These are phyloP conservation scores for Mycocentrospora acerina DNA, from an alignment of 2,329 filamentous ascomycete species.

Conservation along the genomic window DNA sequence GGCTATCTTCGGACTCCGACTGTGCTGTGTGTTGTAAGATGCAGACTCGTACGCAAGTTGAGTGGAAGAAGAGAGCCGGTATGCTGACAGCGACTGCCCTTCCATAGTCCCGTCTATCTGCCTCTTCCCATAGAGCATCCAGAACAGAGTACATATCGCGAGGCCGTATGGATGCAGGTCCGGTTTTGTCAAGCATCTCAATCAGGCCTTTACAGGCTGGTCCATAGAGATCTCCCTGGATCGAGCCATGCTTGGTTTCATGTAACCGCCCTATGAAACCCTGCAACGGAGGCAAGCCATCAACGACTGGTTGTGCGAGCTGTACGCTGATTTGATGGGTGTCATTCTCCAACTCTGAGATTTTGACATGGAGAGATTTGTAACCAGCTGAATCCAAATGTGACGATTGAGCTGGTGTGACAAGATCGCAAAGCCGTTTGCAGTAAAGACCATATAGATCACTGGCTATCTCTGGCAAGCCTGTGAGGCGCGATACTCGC, in stretches of 20 bases:
- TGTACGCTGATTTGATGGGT: not conserved
- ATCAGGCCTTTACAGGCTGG: constrained; percentile 28
- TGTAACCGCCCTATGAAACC: constrained; percentile 26
- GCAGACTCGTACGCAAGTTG: constrained; percentile 25
- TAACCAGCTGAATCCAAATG: constrained; percentile 19
- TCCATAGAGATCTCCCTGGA: constrained; percentile 33
- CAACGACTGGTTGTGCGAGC: not conserved
- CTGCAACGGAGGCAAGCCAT: constrained; percentile 13
- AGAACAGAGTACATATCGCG: constrained; percentile 24
- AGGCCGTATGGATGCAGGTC: constrained; percentile 4
- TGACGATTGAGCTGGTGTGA: constrained; percentile 2
- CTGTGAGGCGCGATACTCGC: constrained; percentile 39
- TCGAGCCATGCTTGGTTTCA: constrained; percentile 27
- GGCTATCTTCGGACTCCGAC: not conserved
- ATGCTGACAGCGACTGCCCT: constrained; percentile 42
- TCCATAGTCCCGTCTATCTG: constrained; percentile 51
- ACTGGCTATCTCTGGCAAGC: constrained; percentile 46
- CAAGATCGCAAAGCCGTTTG: constrained; percentile 24
- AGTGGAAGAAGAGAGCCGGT: constrained; percentile 42
- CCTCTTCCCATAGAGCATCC: constrained; percentile 49
- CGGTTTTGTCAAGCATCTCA: constrained; percentile 18
- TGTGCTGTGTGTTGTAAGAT: constrained; percentile 2
- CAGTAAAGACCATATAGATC: constrained; percentile 41
- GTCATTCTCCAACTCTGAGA: constrained; percentile 7
- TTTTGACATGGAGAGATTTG: constrained; percentile 12